phyloP scores from a whole-genome alignment of 2,329 filamentous ascomycete species.

The Zymoseptoria pseudotritici region DNA sequence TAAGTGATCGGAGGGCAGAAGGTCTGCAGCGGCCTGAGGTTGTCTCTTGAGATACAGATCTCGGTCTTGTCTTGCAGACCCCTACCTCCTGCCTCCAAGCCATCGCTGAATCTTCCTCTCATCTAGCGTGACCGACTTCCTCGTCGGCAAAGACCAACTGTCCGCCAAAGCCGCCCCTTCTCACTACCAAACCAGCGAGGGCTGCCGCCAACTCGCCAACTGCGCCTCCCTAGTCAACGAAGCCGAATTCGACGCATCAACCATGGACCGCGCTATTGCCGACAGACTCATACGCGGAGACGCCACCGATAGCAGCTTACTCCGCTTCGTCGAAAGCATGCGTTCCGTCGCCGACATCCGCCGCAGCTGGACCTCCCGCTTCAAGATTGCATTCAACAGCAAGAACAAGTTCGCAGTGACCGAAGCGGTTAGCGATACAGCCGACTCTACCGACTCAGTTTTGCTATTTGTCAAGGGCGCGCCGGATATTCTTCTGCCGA shows the following conservation, averaged over 20 bases:
- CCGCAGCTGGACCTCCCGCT: conserved; percentile 57
- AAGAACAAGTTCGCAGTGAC: conserved; percentile 75
- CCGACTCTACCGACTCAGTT: conserved; percentile 17
- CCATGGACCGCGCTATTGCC: conserved; percentile 50
- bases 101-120: background rate
- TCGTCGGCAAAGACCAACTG: conserved; percentile 49
- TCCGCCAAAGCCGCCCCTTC: conserved; percentile 43
- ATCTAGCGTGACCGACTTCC: conserved; percentile 55
- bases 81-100: too few relatives aligned
- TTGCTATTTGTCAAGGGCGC: conserved; percentile 72
- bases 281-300: conserved; percentile 64
- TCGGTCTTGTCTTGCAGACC: background rate
- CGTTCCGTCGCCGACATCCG: conserved; percentile 54
- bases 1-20: background rate
- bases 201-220: conserved; percentile 52
- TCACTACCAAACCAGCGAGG: conserved; percentile 26
- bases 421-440: conserved; percentile 42
- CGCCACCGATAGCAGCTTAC: conserved; percentile 67
- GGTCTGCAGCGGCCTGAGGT: background rate
- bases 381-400: conserved; percentile 68
- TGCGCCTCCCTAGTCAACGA: conserved; percentile 65
- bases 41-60: background rate
- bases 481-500: conserved; percentile 62
- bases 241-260: conserved; percentile 64
- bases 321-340: conserved; percentile 63